These are phyloP conservation scores for Omphalea diandra DNA, from an alignment of 441 rosid genomes.

Conservation along the genomic window DNA sequence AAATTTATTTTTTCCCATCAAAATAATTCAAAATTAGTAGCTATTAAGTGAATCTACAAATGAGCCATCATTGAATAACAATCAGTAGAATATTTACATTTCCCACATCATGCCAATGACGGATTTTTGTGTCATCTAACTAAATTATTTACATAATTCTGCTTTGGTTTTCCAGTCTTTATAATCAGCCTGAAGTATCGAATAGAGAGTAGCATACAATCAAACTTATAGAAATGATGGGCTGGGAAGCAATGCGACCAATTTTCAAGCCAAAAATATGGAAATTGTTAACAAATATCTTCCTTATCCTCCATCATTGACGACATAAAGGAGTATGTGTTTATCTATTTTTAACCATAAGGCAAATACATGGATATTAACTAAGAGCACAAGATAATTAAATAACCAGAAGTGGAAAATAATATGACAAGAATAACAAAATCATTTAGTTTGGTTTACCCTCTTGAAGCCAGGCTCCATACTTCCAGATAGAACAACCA, in stretches of 20 bases:
- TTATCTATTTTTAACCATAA: neutral
- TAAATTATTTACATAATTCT: no score
- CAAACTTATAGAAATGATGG: no score
- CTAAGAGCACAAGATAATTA: neutral
- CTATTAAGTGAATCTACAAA: neutral
- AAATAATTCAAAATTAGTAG: neutral
- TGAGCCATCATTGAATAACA: neutral
- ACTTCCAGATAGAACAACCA: constrained; percentile 89
- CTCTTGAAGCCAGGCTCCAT: constrained; percentile 99
- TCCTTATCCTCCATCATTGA: neutral
- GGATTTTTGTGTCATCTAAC: neutral
- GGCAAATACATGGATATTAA: neutral
- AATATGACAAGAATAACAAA: neutral
- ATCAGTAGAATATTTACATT: neutral
- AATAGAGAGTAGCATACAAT: no score
- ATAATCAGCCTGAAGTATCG: neutral
- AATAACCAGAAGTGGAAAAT: neutral
- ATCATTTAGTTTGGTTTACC: constrained; percentile 33
- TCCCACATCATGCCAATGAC: neutral
- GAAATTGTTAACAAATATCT: neutral
- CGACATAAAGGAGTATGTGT: neutral
- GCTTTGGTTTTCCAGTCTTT: neutral
- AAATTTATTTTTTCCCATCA: neutral
- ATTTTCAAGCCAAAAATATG: neutral
- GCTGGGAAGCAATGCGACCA: neutral